Percentiles rank a stretch among this genome's conserved stretches.
These are phyloP conservation scores for Beauveria scarabaeidicola DNA, from an alignment of 2,329 filamentous ascomycete species.

Conservation along the genomic window DNA sequence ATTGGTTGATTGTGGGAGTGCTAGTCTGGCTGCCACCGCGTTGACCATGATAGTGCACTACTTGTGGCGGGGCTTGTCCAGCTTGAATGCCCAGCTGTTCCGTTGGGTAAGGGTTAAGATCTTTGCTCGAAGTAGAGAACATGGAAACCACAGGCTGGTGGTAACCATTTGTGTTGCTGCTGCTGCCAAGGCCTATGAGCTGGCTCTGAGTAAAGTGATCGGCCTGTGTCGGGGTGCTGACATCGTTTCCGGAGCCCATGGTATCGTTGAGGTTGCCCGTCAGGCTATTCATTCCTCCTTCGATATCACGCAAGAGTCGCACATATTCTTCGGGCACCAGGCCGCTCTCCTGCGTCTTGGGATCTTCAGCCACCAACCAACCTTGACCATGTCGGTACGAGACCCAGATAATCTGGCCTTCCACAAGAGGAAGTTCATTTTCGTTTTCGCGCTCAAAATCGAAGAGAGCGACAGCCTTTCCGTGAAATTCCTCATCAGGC, in stretches of 20 bases:
- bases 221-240: slow-evolving; percentile 52
- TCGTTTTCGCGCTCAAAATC: slow-evolving; percentile 94
- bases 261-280: slow-evolving; percentile 46
- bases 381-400: slow-evolving; percentile 94
- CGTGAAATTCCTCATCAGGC: slow-evolving; percentile 95
- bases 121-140: slow-evolving; percentile 63
- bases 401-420: slow-evolving; percentile 94
- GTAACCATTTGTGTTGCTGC: slow-evolving; percentile 50
- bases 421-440: slow-evolving; percentile 84
- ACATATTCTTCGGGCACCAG: slow-evolving; percentile 97
- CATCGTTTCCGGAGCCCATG: slow-evolving; percentile 44
- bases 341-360: slow-evolving; percentile 86
- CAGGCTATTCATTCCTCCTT: slow-evolving; percentile 74
- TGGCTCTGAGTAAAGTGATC: slow-evolving; percentile 43
- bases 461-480: slow-evolving; percentile 89
- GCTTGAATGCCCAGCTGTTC: slow-evolving; percentile 54
- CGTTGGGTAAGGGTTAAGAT: slow-evolving; percentile 59
- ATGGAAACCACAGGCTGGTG: slow-evolving; percentile 60
- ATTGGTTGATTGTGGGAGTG: slow-evolving; percentile 49
- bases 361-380: slow-evolving; percentile 95
- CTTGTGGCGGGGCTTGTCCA: slow-evolving; percentile 55
- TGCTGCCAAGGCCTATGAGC: slow-evolving; percentile 31
- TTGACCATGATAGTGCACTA: slow-evolving; percentile 60
- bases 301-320: slow-evolving; percentile 81
- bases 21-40: slow-evolving; percentile 59